Evolutionary conservation across 2,329 filamentous ascomycete genomes (phyloP).

Genomic region (Botrytis aclada): DNA sequence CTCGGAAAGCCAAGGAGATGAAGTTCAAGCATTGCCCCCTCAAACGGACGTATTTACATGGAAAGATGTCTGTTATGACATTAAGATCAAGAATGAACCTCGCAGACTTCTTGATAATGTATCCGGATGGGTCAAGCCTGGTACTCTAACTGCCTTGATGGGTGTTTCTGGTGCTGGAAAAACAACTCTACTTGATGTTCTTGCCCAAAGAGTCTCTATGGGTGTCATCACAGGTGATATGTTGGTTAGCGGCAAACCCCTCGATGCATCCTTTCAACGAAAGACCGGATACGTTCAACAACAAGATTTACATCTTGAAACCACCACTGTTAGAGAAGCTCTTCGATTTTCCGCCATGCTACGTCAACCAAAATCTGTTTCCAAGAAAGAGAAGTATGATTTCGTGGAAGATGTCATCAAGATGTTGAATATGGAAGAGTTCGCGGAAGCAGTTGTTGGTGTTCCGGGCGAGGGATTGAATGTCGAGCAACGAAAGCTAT

Average conservation of each 20-base stretch:
- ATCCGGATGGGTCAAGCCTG: constrained; percentile 71
- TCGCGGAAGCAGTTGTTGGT: constrained; percentile 88
- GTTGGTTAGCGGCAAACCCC: constrained; percentile 39
- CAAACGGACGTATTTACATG: constrained; percentile 38
- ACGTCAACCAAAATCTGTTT: constrained; percentile 73
- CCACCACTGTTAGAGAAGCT: constrained; percentile 73
- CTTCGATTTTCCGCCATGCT: constrained; percentile 83
- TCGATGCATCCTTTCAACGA: constrained; percentile 71
- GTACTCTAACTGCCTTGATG: constrained; percentile 68
- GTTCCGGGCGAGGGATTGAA: constrained; percentile 84
- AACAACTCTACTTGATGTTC: constrained; percentile 78
- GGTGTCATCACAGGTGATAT: constrained; percentile 87
- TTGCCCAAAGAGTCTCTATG: constrained; percentile 80
- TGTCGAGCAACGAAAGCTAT: constrained; percentile 67
- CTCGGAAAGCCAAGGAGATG: constrained; percentile 26
- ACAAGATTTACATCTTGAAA: constrained; percentile 84
- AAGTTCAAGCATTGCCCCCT: constrained; percentile 31
- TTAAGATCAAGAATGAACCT: constrained; percentile 63
- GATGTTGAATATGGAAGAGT: constrained; percentile 85
- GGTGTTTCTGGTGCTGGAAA: constrained; percentile 78
- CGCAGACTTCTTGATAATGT: constrained; percentile 67
- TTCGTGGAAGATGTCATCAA: constrained; percentile 93
- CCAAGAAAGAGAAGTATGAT: constrained; percentile 73
- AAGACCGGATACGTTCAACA: constrained; percentile 93
- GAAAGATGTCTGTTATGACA: constrained; percentile 63